These are phyloP conservation scores for Aureobasidium sp. DNA, from an alignment of 2,329 filamentous ascomycete species.

Conservation along the genomic window DNA sequence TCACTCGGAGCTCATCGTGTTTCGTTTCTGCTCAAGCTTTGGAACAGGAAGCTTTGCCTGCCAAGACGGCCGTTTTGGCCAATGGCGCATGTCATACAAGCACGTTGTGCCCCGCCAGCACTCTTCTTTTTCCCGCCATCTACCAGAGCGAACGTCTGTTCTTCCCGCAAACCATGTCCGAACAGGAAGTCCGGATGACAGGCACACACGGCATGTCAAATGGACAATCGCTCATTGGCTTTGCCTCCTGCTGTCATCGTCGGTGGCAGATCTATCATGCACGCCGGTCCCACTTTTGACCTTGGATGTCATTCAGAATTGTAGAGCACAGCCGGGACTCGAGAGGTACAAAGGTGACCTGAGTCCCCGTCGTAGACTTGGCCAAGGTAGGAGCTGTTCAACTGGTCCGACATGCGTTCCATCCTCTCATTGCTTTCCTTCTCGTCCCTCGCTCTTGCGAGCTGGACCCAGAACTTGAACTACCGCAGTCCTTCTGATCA, in stretches of 20 bases:
- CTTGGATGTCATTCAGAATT: neutral
- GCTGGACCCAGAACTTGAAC: conserved; percentile 51
- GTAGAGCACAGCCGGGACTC: neutral
- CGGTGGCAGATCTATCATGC: neutral
- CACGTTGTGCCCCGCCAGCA: neutral
- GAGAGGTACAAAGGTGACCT: conserved; percentile 1
- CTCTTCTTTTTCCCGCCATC: neutral
- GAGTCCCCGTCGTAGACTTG: neutral
- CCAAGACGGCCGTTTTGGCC: neutral
- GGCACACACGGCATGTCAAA: conserved; percentile 3
- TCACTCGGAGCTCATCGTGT: too few relatives aligned
- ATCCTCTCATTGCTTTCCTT: conserved; percentile 20
- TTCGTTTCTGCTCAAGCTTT: conserved; percentile 6
- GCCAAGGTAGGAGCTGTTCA: conserved; percentile 9
- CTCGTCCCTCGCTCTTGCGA: conserved; percentile 23
- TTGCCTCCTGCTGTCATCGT: neutral
- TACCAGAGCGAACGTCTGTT: neutral
- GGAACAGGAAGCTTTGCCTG: neutral
- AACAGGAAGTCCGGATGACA: conserved; percentile 3
- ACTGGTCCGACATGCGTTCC: neutral
- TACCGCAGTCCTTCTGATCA: conserved; percentile 60
- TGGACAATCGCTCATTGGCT: neutral
- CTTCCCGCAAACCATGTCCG: neutral
- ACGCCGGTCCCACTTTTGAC: neutral
- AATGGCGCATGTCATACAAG: neutral